Percentiles rank a stretch among this genome's conserved stretches.
Evolutionary conservation across 805 yeast genomes (phyloP).

Genomic region (Priceomyces melissophilus): DNA sequence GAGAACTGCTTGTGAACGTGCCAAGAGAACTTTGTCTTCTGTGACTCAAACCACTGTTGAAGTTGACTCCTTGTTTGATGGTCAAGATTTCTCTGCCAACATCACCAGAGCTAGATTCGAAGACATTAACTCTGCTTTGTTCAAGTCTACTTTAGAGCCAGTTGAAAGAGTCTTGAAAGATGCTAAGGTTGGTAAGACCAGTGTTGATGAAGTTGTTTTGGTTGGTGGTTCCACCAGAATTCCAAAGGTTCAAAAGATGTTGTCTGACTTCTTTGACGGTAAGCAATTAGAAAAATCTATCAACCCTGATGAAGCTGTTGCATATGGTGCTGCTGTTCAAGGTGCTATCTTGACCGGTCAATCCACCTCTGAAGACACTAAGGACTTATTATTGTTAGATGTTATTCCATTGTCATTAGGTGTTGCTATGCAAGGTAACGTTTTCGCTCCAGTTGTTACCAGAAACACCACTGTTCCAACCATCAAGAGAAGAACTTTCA

Average conservation of each 20-base stretch:
- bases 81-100: conserved; percentile 49
- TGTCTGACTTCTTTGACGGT: conserved; percentile 49
- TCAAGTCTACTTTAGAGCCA: conserved; percentile 49
- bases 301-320: conserved; percentile 52
- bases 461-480: conserved; percentile 52
- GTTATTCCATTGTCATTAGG: conserved; percentile 50
- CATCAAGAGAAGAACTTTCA: conserved; percentile 49
- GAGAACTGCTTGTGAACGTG: conserved; percentile 52
- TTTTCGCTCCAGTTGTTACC: conserved; percentile 49
- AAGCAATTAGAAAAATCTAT: conserved; percentile 48
- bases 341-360: conserved; percentile 52
- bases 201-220: conserved; percentile 46
- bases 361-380: conserved; percentile 47
- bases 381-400: conserved; percentile 49
- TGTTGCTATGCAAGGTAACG: conserved; percentile 51
- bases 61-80: conserved; percentile 48
- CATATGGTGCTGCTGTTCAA: conserved; percentile 51
- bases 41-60: conserved; percentile 49
- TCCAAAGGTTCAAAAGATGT: conserved; percentile 49
- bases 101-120: conserved; percentile 51
- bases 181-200: conserved; percentile 39
- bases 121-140: conserved; percentile 48
- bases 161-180: conserved; percentile 50
- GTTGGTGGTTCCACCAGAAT: conserved; percentile 53
- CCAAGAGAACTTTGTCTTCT: conserved; percentile 49